phyloP scores from a whole-genome alignment of 2,329 filamentous ascomycete species.

The Calonectria pseudoturangicola region DNA sequence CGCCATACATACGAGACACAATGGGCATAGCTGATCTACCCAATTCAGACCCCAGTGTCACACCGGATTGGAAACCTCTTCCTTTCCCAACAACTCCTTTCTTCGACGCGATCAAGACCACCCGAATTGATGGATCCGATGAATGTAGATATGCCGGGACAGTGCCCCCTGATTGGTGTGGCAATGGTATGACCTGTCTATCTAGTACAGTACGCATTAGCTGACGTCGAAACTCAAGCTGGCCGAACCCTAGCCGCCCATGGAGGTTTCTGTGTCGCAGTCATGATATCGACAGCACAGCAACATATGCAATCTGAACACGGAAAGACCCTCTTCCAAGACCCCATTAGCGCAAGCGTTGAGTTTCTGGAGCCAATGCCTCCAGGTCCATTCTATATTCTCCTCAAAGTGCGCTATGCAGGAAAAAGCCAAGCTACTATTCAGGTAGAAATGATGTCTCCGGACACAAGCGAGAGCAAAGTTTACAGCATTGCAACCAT shows the following conservation, averaged over 20 bases:
- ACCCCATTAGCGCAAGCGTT: conserved; percentile 7
- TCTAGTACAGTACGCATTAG: not conserved
- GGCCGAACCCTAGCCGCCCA: conserved; percentile 8
- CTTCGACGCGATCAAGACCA: conserved; percentile 7
- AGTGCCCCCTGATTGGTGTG: conserved; percentile 1
- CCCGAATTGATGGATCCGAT: not conserved
- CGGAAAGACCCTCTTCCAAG: not conserved
- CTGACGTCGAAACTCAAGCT: not conserved
- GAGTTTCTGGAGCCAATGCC: conserved; percentile 19
- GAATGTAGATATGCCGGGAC: not conserved
- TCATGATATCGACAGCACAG: conserved; percentile 12
- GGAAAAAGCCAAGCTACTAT: conserved; percentile 3
- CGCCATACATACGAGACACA: not conserved
- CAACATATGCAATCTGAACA: not conserved
- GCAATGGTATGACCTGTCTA: not conserved
- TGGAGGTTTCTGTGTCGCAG: not conserved
- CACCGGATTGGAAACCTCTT: conserved; percentile 7
- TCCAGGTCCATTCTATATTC: conserved; percentile 6
- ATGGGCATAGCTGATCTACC: conserved; percentile 16
- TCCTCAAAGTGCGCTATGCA: not conserved
- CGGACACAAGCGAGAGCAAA: not conserved
- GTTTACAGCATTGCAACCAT: conserved; percentile 1
- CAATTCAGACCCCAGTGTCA: conserved; percentile 1
- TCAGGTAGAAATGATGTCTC: not conserved
- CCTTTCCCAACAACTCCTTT: conserved; percentile 4